Base-by-base conservation (phyloP, 2,329 filamentous ascomycete species). In the Aspergillus viridinutans region DNA sequence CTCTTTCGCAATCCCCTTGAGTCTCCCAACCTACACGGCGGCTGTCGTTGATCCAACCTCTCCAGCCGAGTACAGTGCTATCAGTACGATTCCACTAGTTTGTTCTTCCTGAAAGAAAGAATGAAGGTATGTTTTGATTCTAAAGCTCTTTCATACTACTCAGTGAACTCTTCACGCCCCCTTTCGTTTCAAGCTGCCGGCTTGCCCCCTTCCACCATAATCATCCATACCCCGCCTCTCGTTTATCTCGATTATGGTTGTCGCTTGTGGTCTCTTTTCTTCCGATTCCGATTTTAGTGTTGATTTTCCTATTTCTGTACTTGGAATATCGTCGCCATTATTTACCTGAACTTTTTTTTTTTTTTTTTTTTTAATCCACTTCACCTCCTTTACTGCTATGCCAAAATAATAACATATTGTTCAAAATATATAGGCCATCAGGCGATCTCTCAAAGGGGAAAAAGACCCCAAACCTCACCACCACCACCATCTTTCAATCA, bases 401-500 rank as follows among this genome's bases (percentile, higher is more conserved):
- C 56, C 43, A 12, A 21, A 45, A 10, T 23, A 45, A 52, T 54
- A 32, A 54, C 50, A 20, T 55, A 40, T 38, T 50, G 52, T 52
- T 53, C 52, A 25, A 54, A 45, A 54, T 45, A 50, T 52, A 49
- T 78, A 91, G 88, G 88, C 87, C 73, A 84, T 96, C 76, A 85
- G 92, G 74, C 85, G 90, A 78, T 96, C 91, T 61, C 89, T 96
- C 77, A 96, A 96, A 80, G 88, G 90, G 74, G 90, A 95, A 66
- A 95, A 92, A 81, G 84, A 85, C 63, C 74, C 78, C 60, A 85
- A 87, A 72, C 85, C 60, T 60, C 32, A 35, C 12, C 60, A 64
- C 58, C 66, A 66, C 51, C 68, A 69, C 57, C 88, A 90, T 71
- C 83, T 90, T 65, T 88, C 89, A 56, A 89, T 96, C 65, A 86